Percentiles rank a stretch among this genome's conserved stretches.
These are phyloP conservation scores for Piper betle DNA, from an alignment of 164 flowering plant species.

Conservation along the genomic window DNA sequence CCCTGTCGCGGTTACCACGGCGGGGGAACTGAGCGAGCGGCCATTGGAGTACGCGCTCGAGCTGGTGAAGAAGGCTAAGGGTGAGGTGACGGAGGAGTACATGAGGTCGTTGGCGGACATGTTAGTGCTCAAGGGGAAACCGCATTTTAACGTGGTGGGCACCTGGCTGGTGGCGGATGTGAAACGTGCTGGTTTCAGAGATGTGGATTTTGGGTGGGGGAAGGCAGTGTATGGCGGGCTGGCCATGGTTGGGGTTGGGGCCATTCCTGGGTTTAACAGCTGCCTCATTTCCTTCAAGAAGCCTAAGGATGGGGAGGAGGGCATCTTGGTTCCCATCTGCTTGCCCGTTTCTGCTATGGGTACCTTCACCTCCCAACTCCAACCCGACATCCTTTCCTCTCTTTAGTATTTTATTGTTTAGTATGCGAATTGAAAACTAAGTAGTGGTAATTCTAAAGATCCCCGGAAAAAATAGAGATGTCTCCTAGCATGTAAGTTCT, in stretches of 20 bases:
- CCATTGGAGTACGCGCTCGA: slow-evolving; percentile 18
- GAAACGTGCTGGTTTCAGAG: not conserved
- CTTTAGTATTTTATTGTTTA: no score
- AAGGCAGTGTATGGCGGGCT: slow-evolving; percentile 7
- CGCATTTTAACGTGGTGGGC: slow-evolving; percentile 16
- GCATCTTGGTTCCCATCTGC: not conserved
- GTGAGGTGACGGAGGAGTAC: slow-evolving; percentile 15
- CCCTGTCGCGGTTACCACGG: slow-evolving; percentile 10
- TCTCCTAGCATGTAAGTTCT: no score
- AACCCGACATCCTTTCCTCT: no score
- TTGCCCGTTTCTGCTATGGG: not conserved
- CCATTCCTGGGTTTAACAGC: not conserved
- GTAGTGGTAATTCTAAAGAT: no score
- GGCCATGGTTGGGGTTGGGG: not conserved
- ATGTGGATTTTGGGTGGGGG: slow-evolving; percentile 7
- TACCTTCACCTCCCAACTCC: not conserved
- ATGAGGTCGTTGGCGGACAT: slow-evolving; percentile 14
- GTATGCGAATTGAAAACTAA: no score
- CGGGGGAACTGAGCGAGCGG: slow-evolving; percentile 5
- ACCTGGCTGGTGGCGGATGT: slow-evolving; percentile 32
- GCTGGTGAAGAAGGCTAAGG: slow-evolving; percentile 13
- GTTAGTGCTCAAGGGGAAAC: slow-evolving; percentile 18
- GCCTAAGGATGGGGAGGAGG: not conserved
- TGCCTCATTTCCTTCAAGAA: not conserved
- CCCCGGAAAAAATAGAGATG: no score